These are phyloP conservation scores for Amylocystis lapponica DNA, from an alignment of 768 basidiomycete species.

Conservation along the genomic window DNA sequence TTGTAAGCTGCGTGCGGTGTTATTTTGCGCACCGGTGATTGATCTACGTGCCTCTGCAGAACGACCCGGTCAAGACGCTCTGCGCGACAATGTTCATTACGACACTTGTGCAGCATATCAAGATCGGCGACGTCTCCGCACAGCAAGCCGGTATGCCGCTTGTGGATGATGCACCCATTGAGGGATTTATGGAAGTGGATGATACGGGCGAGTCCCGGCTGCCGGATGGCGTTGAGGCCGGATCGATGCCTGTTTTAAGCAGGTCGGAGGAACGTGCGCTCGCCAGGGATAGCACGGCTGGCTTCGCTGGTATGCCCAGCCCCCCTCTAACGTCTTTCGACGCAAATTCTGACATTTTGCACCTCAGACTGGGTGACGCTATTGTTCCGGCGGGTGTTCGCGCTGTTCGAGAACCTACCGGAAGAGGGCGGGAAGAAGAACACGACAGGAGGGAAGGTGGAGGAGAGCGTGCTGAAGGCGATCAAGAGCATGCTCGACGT, in stretches of 20 bases:
- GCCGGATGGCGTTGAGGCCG: slow-evolving; percentile 45
- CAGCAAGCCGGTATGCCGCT: slow-evolving; percentile 51
- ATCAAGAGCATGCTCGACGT: slow-evolving; percentile 78
- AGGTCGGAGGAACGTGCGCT: slow-evolving; percentile 66
- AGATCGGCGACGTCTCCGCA: slow-evolving; percentile 70
- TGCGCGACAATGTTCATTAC: slow-evolving; percentile 78
- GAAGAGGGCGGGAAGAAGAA: slow-evolving; percentile 90
- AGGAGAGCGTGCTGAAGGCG: slow-evolving; percentile 70
- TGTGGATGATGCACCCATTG: slow-evolving; percentile 45
- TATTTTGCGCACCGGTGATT: neutral
- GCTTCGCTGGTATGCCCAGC: slow-evolving; percentile 57
- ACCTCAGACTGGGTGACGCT: slow-evolving; percentile 71
- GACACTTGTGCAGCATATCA: slow-evolving; percentile 66
- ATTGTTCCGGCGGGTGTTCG: slow-evolving; percentile 70
- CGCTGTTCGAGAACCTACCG: slow-evolving; percentile 87
- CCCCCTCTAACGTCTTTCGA: neutral
- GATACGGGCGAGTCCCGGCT: slow-evolving; percentile 40
- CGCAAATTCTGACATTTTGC: neutral
- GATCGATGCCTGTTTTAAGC: slow-evolving; percentile 39
- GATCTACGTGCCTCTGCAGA: slow-evolving; percentile 34
- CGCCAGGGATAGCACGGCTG: slow-evolving; percentile 71
- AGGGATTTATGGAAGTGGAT: slow-evolving; percentile 51
- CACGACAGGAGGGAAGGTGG: slow-evolving; percentile 79
- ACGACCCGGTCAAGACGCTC: slow-evolving; percentile 75
- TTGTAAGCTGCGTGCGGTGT: slow-evolving; percentile 40